Evolutionary conservation across 768 basidiomycete species (phyloP).

Genomic region (Lyophyllum shimeji): DNA sequence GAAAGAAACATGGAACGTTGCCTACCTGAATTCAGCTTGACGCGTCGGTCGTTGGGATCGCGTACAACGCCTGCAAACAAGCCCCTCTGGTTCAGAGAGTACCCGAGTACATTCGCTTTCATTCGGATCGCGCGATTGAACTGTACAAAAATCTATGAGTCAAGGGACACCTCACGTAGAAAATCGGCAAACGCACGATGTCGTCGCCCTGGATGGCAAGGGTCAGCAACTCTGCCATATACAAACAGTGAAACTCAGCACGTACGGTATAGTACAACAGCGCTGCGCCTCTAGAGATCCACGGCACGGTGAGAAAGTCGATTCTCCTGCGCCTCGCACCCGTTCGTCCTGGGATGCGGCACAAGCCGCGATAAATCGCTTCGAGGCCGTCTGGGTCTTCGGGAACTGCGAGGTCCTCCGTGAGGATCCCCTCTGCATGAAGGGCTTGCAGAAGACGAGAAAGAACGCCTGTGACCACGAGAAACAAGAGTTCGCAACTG

Average conservation of each 20-base stretch:
- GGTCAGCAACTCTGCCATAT: not conserved
- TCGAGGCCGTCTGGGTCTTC: constrained; percentile 70
- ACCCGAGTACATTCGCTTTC: constrained; percentile 80
- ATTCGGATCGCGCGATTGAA: constrained; percentile 89
- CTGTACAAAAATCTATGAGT: constrained; percentile 33
- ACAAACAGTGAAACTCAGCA: constrained; percentile 4
- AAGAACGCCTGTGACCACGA: constrained; percentile 51
- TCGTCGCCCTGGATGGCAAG: constrained; percentile 72
- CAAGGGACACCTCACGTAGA: not conserved
- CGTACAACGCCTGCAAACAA: constrained; percentile 73
- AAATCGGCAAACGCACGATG: constrained; percentile 54
- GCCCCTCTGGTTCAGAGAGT: constrained; percentile 86
- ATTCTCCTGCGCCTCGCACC: constrained; percentile 65
- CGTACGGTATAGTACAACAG: constrained; percentile 88
- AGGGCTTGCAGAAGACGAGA: constrained; percentile 55
- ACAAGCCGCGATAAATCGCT: constrained; percentile 79
- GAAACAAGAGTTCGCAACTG: not conserved
- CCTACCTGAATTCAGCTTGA: constrained; percentile 62
- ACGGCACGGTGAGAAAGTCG: constrained; percentile 84
- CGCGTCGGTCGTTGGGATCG: constrained; percentile 58
- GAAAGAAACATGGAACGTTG: not conserved
- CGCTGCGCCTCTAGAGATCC: constrained; percentile 76
- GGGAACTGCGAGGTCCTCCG: constrained; percentile 76
- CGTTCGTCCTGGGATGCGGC: constrained; percentile 47
- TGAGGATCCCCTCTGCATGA: constrained; percentile 60